These are phyloP conservation scores for Kuraishia hungarica DNA, from an alignment of 805 yeast genomes.

Conservation along the genomic window DNA sequence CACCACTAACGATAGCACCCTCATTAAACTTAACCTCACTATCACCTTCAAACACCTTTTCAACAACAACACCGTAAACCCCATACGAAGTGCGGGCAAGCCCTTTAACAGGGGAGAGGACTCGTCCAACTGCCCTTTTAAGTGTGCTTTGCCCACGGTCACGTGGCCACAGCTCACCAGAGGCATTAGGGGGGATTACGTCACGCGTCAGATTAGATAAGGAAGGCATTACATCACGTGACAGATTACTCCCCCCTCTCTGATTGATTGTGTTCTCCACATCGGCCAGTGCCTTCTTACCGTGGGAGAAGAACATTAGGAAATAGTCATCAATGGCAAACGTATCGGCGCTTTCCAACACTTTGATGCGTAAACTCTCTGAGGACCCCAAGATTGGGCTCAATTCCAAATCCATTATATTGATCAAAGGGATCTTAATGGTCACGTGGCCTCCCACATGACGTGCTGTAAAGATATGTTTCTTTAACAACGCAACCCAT, in stretches of 20 bases:
- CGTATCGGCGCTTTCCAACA: constrained; percentile 43
- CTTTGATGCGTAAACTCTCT: constrained; percentile 50
- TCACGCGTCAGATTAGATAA: too few species aligned
- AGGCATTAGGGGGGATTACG: too few species aligned
- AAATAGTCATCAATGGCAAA: constrained; percentile 61
- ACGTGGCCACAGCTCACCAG: not conserved
- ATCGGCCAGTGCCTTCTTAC: constrained; percentile 30
- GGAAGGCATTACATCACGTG: too few species aligned
- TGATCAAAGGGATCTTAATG: constrained; percentile 66
- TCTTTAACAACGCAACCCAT: constrained; percentile 72
- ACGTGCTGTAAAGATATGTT: constrained; percentile 66
- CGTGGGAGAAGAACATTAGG: constrained; percentile 55
- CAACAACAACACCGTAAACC: not conserved
- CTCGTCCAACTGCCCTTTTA: not conserved
- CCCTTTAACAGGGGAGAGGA: not conserved
- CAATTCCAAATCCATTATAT: constrained; percentile 53
- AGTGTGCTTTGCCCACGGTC: not conserved
- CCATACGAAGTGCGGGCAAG: not conserved
- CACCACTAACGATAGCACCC: not conserved
- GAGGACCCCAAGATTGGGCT: constrained; percentile 48
- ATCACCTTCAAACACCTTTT: not conserved
- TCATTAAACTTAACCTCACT: not conserved
- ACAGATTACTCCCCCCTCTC: too few species aligned
- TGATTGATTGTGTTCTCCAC: too few species aligned
- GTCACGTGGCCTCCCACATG: constrained; percentile 67